Evolutionary conservation across 495 filamentous ascomycete genomes (phyloP).

Genomic region (Rhypophila decipiens): DNA sequence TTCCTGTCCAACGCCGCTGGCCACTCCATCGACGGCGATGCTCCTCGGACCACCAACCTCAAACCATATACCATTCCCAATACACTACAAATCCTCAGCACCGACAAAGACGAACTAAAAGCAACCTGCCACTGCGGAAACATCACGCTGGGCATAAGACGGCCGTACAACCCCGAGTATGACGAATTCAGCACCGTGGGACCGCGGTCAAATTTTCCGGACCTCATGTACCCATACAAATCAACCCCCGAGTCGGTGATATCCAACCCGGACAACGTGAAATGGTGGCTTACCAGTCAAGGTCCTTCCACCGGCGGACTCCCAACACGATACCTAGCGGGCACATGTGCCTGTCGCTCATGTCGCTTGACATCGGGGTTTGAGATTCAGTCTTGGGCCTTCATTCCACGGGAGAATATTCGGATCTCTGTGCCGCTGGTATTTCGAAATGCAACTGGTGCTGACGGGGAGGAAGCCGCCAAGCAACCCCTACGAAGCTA

Average conservation of each 20-base stretch:
- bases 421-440: constrained; percentile 21
- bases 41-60: background rate
- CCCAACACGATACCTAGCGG: constrained; percentile 45
- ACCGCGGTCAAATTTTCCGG: constrained; percentile 24
- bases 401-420: constrained; percentile 58
- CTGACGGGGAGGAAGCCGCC: constrained; percentile 23
- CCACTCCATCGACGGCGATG: background rate
- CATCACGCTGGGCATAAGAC: constrained; percentile 16
- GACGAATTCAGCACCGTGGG: constrained; percentile 15
- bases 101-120: constrained; percentile 17
- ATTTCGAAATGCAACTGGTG: background rate
- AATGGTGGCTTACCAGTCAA: constrained; percentile 28
- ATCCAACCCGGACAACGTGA: constrained; percentile 29
- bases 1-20: constrained; percentile 32
- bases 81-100: background rate
- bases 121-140: constrained; percentile 37
- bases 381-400: constrained; percentile 64
- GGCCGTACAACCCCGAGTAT: constrained; percentile 37
- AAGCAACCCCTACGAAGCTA: constrained; percentile 38
- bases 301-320: constrained; percentile 4
- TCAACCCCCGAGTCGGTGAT: constrained; percentile 35
- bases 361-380: constrained; percentile 59
- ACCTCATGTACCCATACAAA: constrained; percentile 25
- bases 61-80: background rate
- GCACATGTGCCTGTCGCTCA: constrained; percentile 57